Conservation (phyloP, 805 yeast species). For the Saccharomycopsis sp. region DNA sequence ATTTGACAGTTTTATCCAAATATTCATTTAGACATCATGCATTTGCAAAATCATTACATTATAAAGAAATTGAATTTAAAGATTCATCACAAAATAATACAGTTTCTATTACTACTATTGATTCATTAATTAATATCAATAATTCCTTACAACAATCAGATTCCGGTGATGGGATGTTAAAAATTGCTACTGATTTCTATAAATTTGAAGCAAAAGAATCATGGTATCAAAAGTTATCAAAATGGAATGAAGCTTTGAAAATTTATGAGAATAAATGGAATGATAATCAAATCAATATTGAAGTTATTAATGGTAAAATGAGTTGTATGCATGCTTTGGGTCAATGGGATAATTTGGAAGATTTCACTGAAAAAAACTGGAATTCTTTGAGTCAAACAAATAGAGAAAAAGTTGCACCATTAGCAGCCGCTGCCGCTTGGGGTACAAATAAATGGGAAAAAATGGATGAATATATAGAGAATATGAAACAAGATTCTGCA, state of each 20-base stretch:
- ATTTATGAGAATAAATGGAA: conserved; percentile 64
- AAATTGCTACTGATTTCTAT: conserved; percentile 88
- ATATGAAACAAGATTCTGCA: conserved; percentile 87
- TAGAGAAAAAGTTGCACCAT: conserved; percentile 80
- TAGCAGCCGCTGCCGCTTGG: conserved; percentile 99
- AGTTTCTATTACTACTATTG: conserved; percentile 73
- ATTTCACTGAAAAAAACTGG: conserved; percentile 85
- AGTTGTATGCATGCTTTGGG: conserved; percentile 97
- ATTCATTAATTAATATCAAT: conserved; percentile 82
- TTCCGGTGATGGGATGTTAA: conserved; percentile 94
- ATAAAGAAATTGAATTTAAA: conserved; percentile 88
- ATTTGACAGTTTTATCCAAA: conserved; percentile 80
- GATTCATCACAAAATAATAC: conserved; percentile 27
- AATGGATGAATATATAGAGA: conserved; percentile 84
- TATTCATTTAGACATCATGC: conserved; percentile 96
- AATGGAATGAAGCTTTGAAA: conserved; percentile 96
- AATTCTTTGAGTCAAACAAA: conserved; percentile 57
- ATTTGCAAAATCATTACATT: conserved; percentile 93
- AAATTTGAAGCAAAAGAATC: conserved; percentile 88
- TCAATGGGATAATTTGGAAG: conserved; percentile 91
- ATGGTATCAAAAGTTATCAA: conserved; percentile 92
- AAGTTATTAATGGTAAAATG: conserved; percentile 95
- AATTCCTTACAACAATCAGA: conserved; percentile 94
- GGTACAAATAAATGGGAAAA: conserved; percentile 95
- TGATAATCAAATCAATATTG: conserved; percentile 40